Evolutionary conservation across 257 asterid species (phyloP).

Genomic region (Apocynum venetum): DNA sequence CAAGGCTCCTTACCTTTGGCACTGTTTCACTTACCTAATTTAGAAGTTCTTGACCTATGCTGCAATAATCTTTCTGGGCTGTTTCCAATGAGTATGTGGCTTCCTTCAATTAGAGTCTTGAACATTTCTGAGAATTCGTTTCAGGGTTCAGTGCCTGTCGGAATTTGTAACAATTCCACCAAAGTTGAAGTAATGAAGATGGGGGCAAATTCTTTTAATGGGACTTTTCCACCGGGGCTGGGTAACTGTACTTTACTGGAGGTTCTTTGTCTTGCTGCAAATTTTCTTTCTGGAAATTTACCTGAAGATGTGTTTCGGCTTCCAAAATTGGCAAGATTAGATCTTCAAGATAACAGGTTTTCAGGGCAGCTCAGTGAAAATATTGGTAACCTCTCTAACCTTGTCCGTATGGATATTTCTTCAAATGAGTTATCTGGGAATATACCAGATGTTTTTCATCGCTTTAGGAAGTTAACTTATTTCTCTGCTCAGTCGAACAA

Average conservation of each 20-base stretch:
- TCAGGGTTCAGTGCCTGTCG: constrained; percentile 47
- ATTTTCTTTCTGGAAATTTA: constrained; percentile 44
- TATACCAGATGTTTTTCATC: constrained; percentile 58
- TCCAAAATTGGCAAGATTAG: constrained; percentile 33
- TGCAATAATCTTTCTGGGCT: constrained; percentile 40
- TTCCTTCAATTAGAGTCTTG: constrained; percentile 48
- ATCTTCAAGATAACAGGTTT: constrained; percentile 50
- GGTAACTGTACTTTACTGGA: constrained; percentile 51
- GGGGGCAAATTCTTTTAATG: constrained; percentile 45
- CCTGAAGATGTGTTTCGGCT: constrained; percentile 62
- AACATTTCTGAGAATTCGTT: constrained; percentile 56
- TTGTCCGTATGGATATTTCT: constrained; percentile 52
- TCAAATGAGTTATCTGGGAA: constrained; percentile 47
- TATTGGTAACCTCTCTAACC: constrained; percentile 64
- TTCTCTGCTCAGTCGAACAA: constrained; percentile 70
- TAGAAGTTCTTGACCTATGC: constrained; percentile 62
- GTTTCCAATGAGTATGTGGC: constrained; percentile 36
- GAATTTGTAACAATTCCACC: constrained; percentile 58
- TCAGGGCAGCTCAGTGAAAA: constrained; percentile 46
- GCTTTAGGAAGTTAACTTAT: constrained; percentile 32
- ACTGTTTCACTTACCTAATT: constrained; percentile 44
- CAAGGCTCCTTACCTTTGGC: constrained; percentile 51
- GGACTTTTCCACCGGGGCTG: constrained; percentile 41
- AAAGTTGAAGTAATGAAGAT: constrained; percentile 32
- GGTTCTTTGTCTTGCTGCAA: constrained; percentile 45